Evolutionary conservation across 108 stramenopile genomes (phyloP), one percentile per base, ranked within the genome.

Genomic region (Licmophora abbreviata): DNA sequence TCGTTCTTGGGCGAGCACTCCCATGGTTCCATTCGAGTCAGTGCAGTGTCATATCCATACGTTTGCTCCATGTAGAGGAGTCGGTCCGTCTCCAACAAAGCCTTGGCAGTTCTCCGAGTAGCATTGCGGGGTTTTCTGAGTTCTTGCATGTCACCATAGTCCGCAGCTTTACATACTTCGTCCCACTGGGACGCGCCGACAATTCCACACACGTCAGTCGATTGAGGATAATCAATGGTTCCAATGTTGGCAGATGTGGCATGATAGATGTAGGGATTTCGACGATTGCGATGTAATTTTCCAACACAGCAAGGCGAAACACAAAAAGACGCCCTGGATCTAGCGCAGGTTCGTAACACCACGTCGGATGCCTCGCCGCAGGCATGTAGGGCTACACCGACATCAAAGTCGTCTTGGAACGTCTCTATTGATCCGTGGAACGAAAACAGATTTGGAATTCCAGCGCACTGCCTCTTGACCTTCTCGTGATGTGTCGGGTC

Each of bases 321-420:
- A 0, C 81, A 69, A 14, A 73, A 59, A 4, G 43, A 18, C 3
- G 80, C 80, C 1, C 56, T 44, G 18, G 20, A 15, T 20, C 58
- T 29, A 12, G 40, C 56, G 18, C 76, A 75, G 29, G 60, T 66
- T 8, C 80, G 74, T n/a, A 86, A 43, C 9, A 73, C 61, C 18
- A 71, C 66, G 57, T 86, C 85, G 0, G 80, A 79, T 15, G 85
- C 85, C 47, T 86, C 85, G 1, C 85, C 85, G 44, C 85, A 86
- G 5, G 81, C 54, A 60, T 86, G 85, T 23, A 86, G 51, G 2
- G 80, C 78, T 10, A 81, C 14, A 0, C 66, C 81, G 34, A 87
- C 67, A 35, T 87, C 85, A 54, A 83, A 76, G 14, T 35, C 21
- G 18, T 59, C 29, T 3, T 43, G 23, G 52, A 68, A 86, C 0